Conservation (phyloP, 129 eudicot species). For the Deinandra increscens region DNA sequence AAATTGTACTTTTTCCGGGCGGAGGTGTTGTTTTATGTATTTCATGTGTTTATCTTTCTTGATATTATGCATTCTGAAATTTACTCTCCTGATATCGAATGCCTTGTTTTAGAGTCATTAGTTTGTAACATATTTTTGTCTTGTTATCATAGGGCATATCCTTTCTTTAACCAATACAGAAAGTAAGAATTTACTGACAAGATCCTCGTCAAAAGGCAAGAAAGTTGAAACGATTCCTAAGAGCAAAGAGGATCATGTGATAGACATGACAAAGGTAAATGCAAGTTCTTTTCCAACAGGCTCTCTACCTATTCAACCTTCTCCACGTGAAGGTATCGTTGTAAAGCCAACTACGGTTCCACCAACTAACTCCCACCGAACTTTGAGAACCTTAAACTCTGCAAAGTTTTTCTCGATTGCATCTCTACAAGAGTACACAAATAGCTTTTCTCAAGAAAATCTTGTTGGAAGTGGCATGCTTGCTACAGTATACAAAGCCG, state of each 20-base stretch:
- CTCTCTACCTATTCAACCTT: constrained; percentile 26
- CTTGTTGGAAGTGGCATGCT: constrained; percentile 61
- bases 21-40: neutral
- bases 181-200: constrained; percentile 8
- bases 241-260: constrained; percentile 51
- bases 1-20: neutral
- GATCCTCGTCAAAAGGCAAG: constrained; percentile 20
- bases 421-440: constrained; percentile 58
- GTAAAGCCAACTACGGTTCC: constrained; percentile 45
- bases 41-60: neutral
- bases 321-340: constrained; percentile 34
- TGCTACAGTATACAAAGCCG: constrained; percentile 60
- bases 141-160: neutral
- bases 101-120: too few relatives aligned
- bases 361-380: constrained; percentile 24
- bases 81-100: too few relatives aligned
- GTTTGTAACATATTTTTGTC: neutral
- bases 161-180: constrained; percentile 1
- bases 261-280: constrained; percentile 56
- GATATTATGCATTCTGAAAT: too few relatives aligned
- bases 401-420: constrained; percentile 63
- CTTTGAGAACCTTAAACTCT: constrained; percentile 36
- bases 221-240: constrained; percentile 29
- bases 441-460: constrained; percentile 72
- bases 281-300: constrained; percentile 22